phyloP scores from a whole-genome alignment of 169 alveolate species.

The Plasmodium ovale region DNA sequence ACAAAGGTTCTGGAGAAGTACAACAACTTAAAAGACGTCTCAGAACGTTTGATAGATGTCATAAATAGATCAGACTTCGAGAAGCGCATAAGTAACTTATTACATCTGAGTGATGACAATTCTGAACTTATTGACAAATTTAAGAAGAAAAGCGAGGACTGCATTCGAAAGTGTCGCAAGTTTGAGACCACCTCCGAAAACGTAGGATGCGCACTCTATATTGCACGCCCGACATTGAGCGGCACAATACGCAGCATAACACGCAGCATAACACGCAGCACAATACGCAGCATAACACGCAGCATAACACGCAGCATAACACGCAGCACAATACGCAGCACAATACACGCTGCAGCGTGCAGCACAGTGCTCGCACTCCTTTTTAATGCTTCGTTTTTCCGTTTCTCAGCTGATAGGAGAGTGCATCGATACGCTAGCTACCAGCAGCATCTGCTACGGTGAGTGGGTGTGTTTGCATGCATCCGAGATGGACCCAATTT shows the following conservation, averaged over 20 bases:
- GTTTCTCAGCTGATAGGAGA: slow-evolving; percentile 50
- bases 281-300: too few species aligned
- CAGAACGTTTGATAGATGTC: slow-evolving; percentile 17
- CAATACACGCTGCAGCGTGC: too few species aligned
- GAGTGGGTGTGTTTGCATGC: slow-evolving; percentile 72
- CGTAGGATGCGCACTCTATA: slow-evolving; percentile 9
- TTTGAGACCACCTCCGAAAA: slow-evolving; percentile 75
- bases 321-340: too few species aligned
- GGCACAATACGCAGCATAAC: too few species aligned
- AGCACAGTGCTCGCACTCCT: too few species aligned
- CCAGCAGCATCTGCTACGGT: slow-evolving; percentile 58
- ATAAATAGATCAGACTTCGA: slow-evolving; percentile 46
- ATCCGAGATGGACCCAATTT: slow-evolving; percentile 37
- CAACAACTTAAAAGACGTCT: slow-evolving; percentile 40
- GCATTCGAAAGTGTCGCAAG: slow-evolving; percentile 68
- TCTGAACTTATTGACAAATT: slow-evolving; percentile 55
- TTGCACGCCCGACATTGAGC: too few species aligned
- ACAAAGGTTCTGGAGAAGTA: slow-evolving; percentile 60
- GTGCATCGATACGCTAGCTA: slow-evolving; percentile 55
- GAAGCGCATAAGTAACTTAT: slow-evolving; percentile 21
- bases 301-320: too few species aligned
- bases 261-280: too few species aligned
- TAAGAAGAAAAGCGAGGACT: slow-evolving; percentile 69
- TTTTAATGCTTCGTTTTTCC: too few species aligned
- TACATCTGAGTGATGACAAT: slow-evolving; percentile 22